phyloP scores from a whole-genome alignment of 441 rosid species.

The Hura crepitans region DNA sequence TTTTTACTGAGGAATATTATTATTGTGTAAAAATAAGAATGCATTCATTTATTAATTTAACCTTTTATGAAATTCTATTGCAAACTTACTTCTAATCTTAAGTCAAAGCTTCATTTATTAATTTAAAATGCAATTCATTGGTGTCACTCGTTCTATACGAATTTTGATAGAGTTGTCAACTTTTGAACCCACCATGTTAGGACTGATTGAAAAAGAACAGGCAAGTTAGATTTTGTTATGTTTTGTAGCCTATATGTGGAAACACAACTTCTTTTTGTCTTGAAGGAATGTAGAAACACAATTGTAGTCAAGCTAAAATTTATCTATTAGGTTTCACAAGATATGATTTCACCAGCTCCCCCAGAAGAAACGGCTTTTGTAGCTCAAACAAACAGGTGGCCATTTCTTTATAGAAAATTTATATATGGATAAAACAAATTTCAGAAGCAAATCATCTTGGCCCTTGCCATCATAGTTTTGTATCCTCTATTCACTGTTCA shows the following conservation, averaged over 20 bases:
- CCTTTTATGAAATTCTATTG: neutral
- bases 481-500: slow-evolving; percentile 5
- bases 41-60: neutral
- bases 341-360: neutral
- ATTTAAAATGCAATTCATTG: neutral
- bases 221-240: neutral
- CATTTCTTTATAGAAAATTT: neutral
- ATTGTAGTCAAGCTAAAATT: neutral
- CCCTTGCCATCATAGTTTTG: slow-evolving; percentile 7
- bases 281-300: too few species aligned
- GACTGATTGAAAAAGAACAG: too few species aligned
- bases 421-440: slow-evolving; percentile 4
- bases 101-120: neutral
- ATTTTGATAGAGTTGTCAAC: neutral
- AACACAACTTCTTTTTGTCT: neutral
- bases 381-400: neutral
- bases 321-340: neutral
- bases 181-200: neutral
- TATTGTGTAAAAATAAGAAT: neutral
- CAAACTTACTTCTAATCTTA: neutral
- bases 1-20: too few species aligned
- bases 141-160: neutral
- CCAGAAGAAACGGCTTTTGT: neutral
- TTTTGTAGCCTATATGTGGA: neutral
- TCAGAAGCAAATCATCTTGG: slow-evolving; percentile 8